A percentile compares a stretch with the other conserved stretches of the same genome.
These are phyloP conservation scores for Ogataea thermomethanolica DNA, from an alignment of 805 yeast genomes.

Conservation along the genomic window DNA sequence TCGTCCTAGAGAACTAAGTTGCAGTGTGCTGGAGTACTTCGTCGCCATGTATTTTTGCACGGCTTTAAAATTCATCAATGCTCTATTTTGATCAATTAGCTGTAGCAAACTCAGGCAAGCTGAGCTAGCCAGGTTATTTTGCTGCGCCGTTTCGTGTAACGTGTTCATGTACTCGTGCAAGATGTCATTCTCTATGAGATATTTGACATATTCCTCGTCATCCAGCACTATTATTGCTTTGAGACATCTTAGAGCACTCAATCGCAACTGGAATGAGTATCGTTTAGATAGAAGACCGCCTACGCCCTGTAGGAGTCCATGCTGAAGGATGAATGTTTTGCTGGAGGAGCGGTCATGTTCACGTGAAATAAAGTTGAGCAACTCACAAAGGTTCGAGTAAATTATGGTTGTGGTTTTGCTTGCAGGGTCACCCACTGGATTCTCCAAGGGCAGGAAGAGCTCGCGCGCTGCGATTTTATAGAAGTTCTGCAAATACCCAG, in stretches of 20 bases:
- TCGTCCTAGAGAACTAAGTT: slow-evolving; percentile 21
- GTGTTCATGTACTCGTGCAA: slow-evolving; percentile 47
- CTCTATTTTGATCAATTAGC: slow-evolving; percentile 20
- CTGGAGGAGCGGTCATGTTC: slow-evolving; percentile 60
- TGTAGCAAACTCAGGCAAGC: slow-evolving; percentile 60
- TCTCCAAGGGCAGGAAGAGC: slow-evolving; percentile 28
- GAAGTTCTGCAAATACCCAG: slow-evolving; percentile 51
- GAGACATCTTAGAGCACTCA: slow-evolving; percentile 68
- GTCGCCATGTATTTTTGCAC: slow-evolving; percentile 22
- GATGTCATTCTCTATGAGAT: slow-evolving; percentile 54
- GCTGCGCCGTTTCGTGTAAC: slow-evolving; percentile 44
- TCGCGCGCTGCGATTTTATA: slow-evolving; percentile 43
- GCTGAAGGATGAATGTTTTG: slow-evolving; percentile 59
- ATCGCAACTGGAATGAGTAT: slow-evolving; percentile 50
- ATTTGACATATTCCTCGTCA: slow-evolving; percentile 56
- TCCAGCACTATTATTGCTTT: slow-evolving; percentile 59
- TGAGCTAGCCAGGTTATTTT: slow-evolving; percentile 68
- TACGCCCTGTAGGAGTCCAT: slow-evolving; percentile 55
- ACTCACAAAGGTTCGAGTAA: slow-evolving; percentile 52
- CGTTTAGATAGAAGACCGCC: slow-evolving; percentile 42
- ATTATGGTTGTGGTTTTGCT: slow-evolving; percentile 15
- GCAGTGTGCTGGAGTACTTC: slow-evolving; percentile 15
- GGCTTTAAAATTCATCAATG: slow-evolving; percentile 18
- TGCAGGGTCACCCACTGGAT: background rate
- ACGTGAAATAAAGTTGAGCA: slow-evolving; percentile 61